Conservation (phyloP, 2,329 filamentous ascomycete species). For the Alternaria incomplexa region DNA sequence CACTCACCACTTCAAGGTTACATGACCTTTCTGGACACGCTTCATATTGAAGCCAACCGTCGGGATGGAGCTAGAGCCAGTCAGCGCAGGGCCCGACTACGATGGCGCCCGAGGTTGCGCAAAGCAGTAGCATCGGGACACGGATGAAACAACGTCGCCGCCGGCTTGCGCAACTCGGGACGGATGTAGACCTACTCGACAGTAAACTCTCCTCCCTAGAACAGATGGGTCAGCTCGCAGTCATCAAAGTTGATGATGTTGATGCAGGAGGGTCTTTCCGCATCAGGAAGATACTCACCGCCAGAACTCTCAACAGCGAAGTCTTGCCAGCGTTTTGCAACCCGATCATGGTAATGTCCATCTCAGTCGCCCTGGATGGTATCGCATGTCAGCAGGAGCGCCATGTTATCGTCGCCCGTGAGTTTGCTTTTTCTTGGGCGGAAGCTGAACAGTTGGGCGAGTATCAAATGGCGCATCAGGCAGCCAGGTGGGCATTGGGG, state of each 20-base stretch:
- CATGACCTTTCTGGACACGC: slow-evolving; percentile 95
- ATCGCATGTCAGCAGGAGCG: slow-evolving; percentile 28
- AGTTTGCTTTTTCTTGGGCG: slow-evolving; percentile 26
- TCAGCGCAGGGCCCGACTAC: slow-evolving; percentile 45
- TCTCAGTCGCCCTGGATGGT: slow-evolving; percentile 84
- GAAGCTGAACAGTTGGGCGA: slow-evolving; percentile 21
- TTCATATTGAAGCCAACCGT: slow-evolving; percentile 99
- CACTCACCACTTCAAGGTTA: slow-evolving; percentile 88
- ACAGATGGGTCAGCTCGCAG: slow-evolving; percentile 38
- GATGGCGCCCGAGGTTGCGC: slow-evolving; percentile 37
- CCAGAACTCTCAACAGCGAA: slow-evolving; percentile 88
- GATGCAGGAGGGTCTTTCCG: slow-evolving; percentile 39
- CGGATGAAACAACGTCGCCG: slow-evolving; percentile 33
- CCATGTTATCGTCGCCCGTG: slow-evolving; percentile 10
- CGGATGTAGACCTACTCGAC: slow-evolving; percentile 78
- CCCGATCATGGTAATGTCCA: slow-evolving; percentile 99
- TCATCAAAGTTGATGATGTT: slow-evolving; percentile 24
- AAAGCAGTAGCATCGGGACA: slow-evolving; percentile 34
- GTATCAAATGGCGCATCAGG: slow-evolving; percentile 40
- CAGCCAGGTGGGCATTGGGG: slow-evolving; percentile 23
- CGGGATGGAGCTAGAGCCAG: slow-evolving; percentile 81
- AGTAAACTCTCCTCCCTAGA: slow-evolving; percentile 94
- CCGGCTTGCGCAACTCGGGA: slow-evolving; percentile 33
- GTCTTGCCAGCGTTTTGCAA: slow-evolving; percentile 98
- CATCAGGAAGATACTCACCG: slow-evolving; percentile 69